Percentiles rank a stretch among this genome's conserved stretches.
These are phyloP conservation scores for Rhododendron griersonianum DNA, from an alignment of 148 eudicot genomes.

Conservation along the genomic window DNA sequence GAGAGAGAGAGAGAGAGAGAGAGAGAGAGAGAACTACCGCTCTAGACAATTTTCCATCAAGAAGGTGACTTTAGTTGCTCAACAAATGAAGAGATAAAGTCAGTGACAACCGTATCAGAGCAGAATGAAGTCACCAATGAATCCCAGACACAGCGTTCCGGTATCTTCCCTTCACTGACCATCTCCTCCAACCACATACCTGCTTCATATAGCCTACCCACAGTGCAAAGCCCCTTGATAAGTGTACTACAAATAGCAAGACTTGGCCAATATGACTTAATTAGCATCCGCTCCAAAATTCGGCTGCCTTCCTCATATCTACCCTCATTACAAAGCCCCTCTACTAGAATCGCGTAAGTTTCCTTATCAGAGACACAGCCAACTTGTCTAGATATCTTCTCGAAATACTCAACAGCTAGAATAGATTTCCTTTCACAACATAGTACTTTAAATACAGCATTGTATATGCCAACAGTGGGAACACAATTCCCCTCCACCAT, in stretches of 20 bases:
- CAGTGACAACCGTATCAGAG: conserved; percentile 18
- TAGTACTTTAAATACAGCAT: conserved; percentile 50
- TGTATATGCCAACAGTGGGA: conserved; percentile 51
- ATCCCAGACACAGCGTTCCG: conserved; percentile 50
- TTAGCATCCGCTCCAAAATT: conserved; percentile 63
- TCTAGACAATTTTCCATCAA: background rate
- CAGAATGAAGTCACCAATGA: conserved; percentile 48
- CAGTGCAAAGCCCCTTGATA: conserved; percentile 64
- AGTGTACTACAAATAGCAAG: conserved; percentile 31
- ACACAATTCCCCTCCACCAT: conserved; percentile 65
- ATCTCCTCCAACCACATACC: conserved; percentile 89
- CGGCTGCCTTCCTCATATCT: conserved; percentile 58
- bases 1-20: background rate
- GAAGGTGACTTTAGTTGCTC: conserved; percentile 13
- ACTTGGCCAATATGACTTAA: conserved; percentile 51
- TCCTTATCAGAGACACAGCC: conserved; percentile 65
- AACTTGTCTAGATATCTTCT: conserved; percentile 57
- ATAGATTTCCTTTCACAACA: conserved; percentile 41
- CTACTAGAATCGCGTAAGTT: conserved; percentile 48
- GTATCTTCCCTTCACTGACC: conserved; percentile 67
- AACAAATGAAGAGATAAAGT: conserved; percentile 15
- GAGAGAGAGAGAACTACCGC: background rate
- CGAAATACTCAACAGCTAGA: conserved; percentile 51
- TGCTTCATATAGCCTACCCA: conserved; percentile 55
- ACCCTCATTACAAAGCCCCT: conserved; percentile 59